Evolutionary conservation across 83 land plant species (phyloP), one percentile per base, ranked within the genome.

Genomic region (Larix sibirica): DNA sequence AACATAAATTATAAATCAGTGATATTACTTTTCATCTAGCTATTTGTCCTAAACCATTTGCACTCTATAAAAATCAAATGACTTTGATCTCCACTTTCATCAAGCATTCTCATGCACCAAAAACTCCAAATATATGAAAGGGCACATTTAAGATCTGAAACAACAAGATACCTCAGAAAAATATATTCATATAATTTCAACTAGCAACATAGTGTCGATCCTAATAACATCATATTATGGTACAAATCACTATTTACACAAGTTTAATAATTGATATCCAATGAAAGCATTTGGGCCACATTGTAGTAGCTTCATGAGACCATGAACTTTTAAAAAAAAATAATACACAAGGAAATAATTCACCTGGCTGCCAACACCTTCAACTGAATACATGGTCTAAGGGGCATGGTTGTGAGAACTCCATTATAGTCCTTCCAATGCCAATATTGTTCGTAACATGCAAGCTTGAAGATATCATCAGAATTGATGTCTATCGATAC

Each of bases 11-110:
- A 14, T 21, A 63, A 63, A 77, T 54, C 3, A 54, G 6, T 10
- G 20, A 77, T 2, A 77, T 77, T 77, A 77, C 62, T 40, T 77
- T 77, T 8, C 2, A 54, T 14, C 40, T 2, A 26, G 80, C 20
- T 77, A 77, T 24, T 58, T 58, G 3, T 54, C 80, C 23, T 18
- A 10, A 77, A 77, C 62, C 80, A 23, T 77, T 31, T 26, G 36
- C 4, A 42, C 33, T 54, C n/a, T 23, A 77, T 36, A 73, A 73
- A 77, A 77, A 58, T n/a, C 24, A 58, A 77, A 77, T 7, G 28
- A 58, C 20, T 28, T 77, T 64, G 62, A 77, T 58, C 80, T 54
- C 80, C 62, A 58, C 80, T 77, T 75, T 58, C 80, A 77, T 40
- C 62, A 0, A 13, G 24, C 20, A 8, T 28, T 58, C 40, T 77